Base-by-base conservation (phyloP, 805 yeast species). In the Nakazawaea molendinolei region DNA sequence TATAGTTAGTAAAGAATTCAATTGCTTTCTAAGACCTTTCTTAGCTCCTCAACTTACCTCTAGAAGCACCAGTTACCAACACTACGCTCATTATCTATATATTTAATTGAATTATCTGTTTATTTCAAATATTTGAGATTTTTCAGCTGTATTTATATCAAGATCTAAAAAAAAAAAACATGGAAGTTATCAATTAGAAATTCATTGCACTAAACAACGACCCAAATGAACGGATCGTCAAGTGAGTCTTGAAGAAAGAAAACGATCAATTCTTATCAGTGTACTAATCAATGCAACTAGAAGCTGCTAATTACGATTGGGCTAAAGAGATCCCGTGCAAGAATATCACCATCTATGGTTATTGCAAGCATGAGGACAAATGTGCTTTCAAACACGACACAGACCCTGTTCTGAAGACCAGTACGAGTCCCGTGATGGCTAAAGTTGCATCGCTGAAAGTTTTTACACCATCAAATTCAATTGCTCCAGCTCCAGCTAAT, bases 301-400 rank as follows among this genome's bases (percentile, higher is more conserved):
- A 28, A n/a, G 14, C 23, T 15, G 15, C 23, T 9, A 17, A 16
- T 15, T 38, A 63, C 39, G 78, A 74, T 29, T 61, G 73, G 53
- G 87, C 89, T 5, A 79, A 74, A 55, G 79, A 78, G 41, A 79
- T 86, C 20, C 87, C 82, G 38, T 86, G 95, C 60, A 71, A 87
- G 54, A 86, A 86, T 50, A 78, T 86, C 38, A 74, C 80, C 32
- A 84, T 85, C 23, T 86, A 86, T 61, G 96, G 95, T 3, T 85
- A 71, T 50, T 86, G 96, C 64, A 85, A 85, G 55, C 86, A 73
- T 60, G 87, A 84, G 48, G 81, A 82, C 46, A 86, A 85, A 49
- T 86, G 95, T 53, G 81, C 79, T 2, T 86, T 85, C 52, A 76
- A 74, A 34, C 95, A 85, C 54, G 81, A 72, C 40, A 58, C 53